A percentile compares a stretch with the other conserved stretches of the same genome.
Evolutionary conservation across 2,329 filamentous ascomycete species (phyloP).

Genomic region (Verticillium nonalfalfae): DNA sequence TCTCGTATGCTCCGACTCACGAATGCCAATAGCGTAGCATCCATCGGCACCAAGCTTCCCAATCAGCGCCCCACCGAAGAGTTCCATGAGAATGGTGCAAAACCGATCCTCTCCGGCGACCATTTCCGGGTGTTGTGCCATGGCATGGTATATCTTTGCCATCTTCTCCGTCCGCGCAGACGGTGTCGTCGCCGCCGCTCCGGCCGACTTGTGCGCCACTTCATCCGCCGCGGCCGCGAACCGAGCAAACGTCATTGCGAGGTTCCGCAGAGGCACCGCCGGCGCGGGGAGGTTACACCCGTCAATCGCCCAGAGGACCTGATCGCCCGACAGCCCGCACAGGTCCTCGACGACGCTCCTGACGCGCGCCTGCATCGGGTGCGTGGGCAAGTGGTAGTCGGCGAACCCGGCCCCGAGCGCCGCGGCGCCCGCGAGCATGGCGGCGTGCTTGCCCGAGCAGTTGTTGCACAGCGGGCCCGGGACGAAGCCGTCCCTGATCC

Average conservation of each 20-base stretch:
- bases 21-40: constrained; percentile 37
- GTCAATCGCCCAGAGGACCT: constrained; percentile 34
- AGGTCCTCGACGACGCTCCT: constrained; percentile 28
- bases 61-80: constrained; percentile 27
- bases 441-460: constrained; percentile 42
- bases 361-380: constrained; percentile 32
- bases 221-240: constrained; percentile 27
- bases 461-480: constrained; percentile 34
- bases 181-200: not conserved
- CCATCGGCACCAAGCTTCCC: constrained; percentile 44
- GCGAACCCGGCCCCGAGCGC: constrained; percentile 22
- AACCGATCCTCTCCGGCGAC: constrained; percentile 38
- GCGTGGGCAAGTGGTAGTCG: constrained; percentile 26
- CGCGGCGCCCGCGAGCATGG: constrained; percentile 36
- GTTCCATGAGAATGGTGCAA: constrained; percentile 36
- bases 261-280: constrained; percentile 26
- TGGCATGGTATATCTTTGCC: constrained; percentile 32
- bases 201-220: not conserved
- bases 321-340: constrained; percentile 15
- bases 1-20: constrained; percentile 27
- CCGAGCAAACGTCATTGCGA: constrained; percentile 26
- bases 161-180: constrained; percentile 15
- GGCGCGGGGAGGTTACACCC: constrained; percentile 42
- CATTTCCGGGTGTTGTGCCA: constrained; percentile 32
- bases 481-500: constrained; percentile 28